Base-by-base conservation (phyloP, 129 eudicot genomes). In the Artemisia annua region DNA sequence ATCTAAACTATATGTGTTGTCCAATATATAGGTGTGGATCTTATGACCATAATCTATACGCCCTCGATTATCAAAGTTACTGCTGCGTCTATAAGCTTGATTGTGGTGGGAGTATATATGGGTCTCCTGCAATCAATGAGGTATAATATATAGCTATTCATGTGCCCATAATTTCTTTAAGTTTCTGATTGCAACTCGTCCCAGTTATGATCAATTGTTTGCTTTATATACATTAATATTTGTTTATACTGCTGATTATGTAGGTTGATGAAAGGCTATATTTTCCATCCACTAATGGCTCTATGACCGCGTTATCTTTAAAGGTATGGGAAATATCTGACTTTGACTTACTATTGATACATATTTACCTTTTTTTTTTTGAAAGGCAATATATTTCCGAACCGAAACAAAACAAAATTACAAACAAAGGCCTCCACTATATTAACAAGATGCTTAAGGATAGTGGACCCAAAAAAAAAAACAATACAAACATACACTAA, bases 261-360 rank as follows among this genome's bases (percentile, higher is more conserved):
- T 79, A 90, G 96, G 85, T 59, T 70, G 85, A 72, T 48, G 78
- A 78, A 67, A 84, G 66, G 59, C 97, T 93, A 28, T 93, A 85
- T 77, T 90, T 87, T 76, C 91, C 96, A 79, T 80, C 97, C 39
- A 93, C 98, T 50, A 86, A 83, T 86, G 98, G 98, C 73, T 71
- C 59, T 67, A 64, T 93, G 77, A 86, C 91, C 35, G 86, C 98
- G 57, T n/a, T 89, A 64, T 80, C 82, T 53, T 44, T 87, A 48
- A 83, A 81, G 85, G 96, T 79, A 70, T 39, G 39, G 46, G 57
- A 72, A 44, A 62, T 19, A 19, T 63, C 48, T 32, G 22, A 32
- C 5, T 32, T 60, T 46, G 28, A 61, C 52, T 70, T 20, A 28
- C 69, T 26, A 35, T 65, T 20, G 49, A 64, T 48, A 19, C 48